Conservation (phyloP, 371 early-diverging fungal species). For the Mortierella sp. region DNA sequence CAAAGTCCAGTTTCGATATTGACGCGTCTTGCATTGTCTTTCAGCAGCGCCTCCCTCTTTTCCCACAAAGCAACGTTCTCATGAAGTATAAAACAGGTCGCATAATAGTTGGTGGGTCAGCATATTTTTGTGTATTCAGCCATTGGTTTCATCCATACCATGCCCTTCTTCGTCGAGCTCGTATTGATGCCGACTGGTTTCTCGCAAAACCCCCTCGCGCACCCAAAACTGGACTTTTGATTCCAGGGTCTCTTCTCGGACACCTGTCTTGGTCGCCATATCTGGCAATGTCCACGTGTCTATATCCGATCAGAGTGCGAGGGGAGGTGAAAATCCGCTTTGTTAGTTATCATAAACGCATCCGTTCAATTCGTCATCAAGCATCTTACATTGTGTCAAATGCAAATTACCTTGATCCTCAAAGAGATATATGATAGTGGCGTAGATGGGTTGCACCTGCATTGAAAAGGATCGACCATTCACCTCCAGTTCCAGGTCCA, state of each 20-base stretch:
- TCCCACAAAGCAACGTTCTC: too few relatives aligned
- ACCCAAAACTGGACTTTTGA: slow-evolving; percentile 40
- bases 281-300: slow-evolving; percentile 58
- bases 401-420: slow-evolving; percentile 45
- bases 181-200: slow-evolving; percentile 24
- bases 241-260: slow-evolving; percentile 47
- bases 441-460: slow-evolving; percentile 62
- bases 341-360: background rate
- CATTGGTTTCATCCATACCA: background rate
- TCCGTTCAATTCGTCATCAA: background rate
- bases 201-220: slow-evolving; percentile 30
- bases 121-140: background rate
- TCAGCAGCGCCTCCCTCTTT: too few relatives aligned
- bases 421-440: slow-evolving; percentile 64
- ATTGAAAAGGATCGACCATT: slow-evolving; percentile 60
- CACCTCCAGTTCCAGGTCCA: slow-evolving; percentile 63
- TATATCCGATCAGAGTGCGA: slow-evolving; percentile 6
- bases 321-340: background rate
- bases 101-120: too few relatives aligned
- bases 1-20: too few relatives aligned
- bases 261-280: slow-evolving; percentile 52
- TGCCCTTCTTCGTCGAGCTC: slow-evolving; percentile 25
- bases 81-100: too few relatives aligned
- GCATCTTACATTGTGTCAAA: too few relatives aligned
- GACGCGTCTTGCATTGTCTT: too few relatives aligned